Conservation (phyloP, 78 protist species). For the Protostelium mycophagum region DNA sequence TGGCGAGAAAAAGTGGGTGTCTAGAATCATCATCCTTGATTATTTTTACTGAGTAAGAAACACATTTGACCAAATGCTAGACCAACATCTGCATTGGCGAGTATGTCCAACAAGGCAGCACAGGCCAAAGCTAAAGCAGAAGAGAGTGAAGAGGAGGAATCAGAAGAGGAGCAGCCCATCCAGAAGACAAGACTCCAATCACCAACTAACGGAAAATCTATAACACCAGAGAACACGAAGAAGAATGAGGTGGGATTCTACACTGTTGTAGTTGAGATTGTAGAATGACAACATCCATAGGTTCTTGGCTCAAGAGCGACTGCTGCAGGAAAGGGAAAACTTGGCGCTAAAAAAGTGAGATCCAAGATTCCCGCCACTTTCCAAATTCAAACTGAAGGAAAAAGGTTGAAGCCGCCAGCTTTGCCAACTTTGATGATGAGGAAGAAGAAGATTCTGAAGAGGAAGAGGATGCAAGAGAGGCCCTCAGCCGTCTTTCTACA, state of each 20-base stretch:
- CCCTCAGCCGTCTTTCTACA: neutral
- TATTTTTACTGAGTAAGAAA: neutral
- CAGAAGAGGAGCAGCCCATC: neutral
- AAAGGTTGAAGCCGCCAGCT: neutral
- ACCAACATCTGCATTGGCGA: neutral
- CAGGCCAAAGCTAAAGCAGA: neutral
- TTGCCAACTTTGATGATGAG: constrained; percentile 2
- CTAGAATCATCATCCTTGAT: neutral
- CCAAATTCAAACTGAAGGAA: neutral
- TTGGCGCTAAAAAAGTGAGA: neutral
- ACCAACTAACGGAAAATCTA: neutral
- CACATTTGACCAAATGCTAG: too few relatives aligned
- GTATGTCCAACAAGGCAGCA: neutral
- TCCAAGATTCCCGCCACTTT: neutral
- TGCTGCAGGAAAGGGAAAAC: neutral
- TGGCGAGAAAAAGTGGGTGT: neutral
- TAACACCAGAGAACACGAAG: too few relatives aligned
- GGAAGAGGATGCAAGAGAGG: constrained; percentile 3
- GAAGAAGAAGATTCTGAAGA: constrained; percentile 3
- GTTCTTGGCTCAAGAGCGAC: neutral
- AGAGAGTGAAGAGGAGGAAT: neutral
- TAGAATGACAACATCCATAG: neutral
- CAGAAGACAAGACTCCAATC: neutral
- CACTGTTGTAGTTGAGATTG: neutral
- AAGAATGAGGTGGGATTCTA: neutral